Evolutionary conservation across 768 basidiomycete genomes (phyloP).

Genomic region (Pisolithus tinctorius): DNA sequence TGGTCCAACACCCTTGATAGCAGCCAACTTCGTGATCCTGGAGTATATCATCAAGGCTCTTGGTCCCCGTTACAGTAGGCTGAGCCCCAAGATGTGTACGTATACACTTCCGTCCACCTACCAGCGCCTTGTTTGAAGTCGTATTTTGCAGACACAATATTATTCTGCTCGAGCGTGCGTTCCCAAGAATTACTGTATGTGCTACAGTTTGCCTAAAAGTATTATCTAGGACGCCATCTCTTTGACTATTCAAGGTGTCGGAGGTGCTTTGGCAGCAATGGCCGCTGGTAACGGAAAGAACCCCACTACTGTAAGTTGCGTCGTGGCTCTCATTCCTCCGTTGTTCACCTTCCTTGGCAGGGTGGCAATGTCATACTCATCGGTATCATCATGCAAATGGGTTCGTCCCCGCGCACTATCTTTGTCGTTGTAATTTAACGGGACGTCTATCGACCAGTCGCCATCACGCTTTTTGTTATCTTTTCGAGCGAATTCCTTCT

Average conservation of each 20-base stretch:
- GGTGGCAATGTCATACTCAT: conserved; percentile 52
- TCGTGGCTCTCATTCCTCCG: not conserved
- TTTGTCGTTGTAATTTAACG: conserved; percentile 5
- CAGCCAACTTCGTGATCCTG: conserved; percentile 55
- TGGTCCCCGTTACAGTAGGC: conserved; percentile 41
- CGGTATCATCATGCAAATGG: conserved; percentile 56
- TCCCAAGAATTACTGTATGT: not conserved
- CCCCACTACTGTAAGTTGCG: conserved; percentile 18
- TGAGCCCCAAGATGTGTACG: conserved; percentile 37
- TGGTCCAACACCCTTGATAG: conserved; percentile 49
- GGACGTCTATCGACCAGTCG: conserved; percentile 14
- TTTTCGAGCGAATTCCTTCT: conserved; percentile 40
- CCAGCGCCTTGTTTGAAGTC: not conserved
- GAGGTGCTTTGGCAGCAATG: conserved; percentile 49
- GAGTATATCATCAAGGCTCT: conserved; percentile 39
- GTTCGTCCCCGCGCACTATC: conserved; percentile 13
- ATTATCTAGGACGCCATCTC: conserved; percentile 42
- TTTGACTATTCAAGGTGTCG: conserved; percentile 57
- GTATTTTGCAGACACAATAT: conserved; percentile 31
- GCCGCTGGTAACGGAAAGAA: conserved; percentile 21
- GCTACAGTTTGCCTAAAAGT: not conserved
- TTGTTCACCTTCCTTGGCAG: conserved; percentile 7
- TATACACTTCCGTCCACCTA: conserved; percentile 9
- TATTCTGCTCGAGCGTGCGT: conserved; percentile 35
- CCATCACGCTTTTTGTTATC: conserved; percentile 35